Conservation (phyloP, 306 rosid genomes). For the Herpetospermum pedunculosum region DNA sequence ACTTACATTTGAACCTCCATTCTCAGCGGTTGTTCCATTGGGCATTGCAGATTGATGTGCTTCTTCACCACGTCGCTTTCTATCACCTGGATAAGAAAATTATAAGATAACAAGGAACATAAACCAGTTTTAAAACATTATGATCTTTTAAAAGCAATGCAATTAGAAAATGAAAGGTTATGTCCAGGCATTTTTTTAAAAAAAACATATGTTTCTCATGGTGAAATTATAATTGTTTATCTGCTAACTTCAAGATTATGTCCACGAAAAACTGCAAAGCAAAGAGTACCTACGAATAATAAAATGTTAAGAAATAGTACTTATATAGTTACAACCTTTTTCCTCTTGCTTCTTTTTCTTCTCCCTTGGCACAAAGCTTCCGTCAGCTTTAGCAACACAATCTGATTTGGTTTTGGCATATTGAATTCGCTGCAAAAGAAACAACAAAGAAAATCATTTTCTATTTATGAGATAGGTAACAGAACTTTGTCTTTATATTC, state of each 20-base stretch:
- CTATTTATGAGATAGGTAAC: background rate
- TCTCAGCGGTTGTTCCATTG: constrained; percentile 59
- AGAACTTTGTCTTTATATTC: background rate
- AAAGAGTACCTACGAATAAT: background rate
- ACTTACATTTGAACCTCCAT: constrained; percentile 70
- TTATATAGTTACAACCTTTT: constrained; percentile 33
- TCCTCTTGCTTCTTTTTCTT: constrained; percentile 98
- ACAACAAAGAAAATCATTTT: background rate
- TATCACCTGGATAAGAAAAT: constrained; percentile 52
- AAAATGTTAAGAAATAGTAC: background rate
- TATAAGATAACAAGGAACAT: background rate
- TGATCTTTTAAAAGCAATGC: background rate
- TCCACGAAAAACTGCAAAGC: background rate
- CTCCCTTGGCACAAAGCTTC: constrained; percentile 87
- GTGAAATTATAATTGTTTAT: background rate
- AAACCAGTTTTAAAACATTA: background rate
- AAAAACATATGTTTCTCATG: background rate
- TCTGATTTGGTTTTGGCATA: constrained; percentile 93
- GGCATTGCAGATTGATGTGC: constrained; percentile 37
- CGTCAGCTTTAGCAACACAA: constrained; percentile 90
- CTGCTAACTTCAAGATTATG: background rate
- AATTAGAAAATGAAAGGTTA: background rate
- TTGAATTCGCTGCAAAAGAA: constrained; percentile 66
- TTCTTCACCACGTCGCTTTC: constrained; percentile 61
- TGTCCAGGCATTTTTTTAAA: too few species aligned